phyloP scores from a whole-genome alignment of 176 grass and related monocot species.

The Bothriochloa decipiens region DNA sequence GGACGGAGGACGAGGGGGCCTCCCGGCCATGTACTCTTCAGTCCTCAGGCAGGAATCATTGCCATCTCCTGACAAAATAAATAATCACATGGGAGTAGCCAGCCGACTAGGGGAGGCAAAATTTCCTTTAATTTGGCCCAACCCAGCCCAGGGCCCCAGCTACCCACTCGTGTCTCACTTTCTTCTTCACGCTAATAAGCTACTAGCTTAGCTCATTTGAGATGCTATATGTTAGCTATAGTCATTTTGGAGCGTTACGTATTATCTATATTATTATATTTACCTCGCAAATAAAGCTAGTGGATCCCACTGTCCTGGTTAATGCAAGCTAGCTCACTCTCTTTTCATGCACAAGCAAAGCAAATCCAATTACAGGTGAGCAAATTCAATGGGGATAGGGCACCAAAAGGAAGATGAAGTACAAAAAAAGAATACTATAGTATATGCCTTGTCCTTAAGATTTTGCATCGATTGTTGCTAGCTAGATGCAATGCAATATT shows the following conservation, averaged over 20 bases:
- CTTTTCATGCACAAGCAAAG: too few relatives aligned
- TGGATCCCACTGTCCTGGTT: too few relatives aligned
- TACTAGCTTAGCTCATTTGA: neutral
- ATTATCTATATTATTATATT: too few relatives aligned
- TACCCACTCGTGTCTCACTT: neutral
- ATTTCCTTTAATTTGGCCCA: conserved; percentile 7
- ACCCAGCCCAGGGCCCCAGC: neutral
- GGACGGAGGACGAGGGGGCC: neutral
- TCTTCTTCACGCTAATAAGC: too few relatives aligned
- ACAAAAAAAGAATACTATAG: neutral
- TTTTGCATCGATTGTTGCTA: neutral
- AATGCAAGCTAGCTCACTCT: too few relatives aligned
- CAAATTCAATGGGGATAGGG: neutral
- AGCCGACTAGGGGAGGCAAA: neutral
- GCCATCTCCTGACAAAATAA: conserved; percentile 32
- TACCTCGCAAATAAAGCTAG: too few relatives aligned
- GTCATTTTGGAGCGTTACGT: too few relatives aligned
- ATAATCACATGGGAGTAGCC: conserved; percentile 38
- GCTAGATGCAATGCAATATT: neutral
- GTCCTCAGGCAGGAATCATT: conserved; percentile 36
- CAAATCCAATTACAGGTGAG: neutral
- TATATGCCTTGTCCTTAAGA: neutral
- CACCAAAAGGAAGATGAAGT: neutral
- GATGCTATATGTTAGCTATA: neutral
- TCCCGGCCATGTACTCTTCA: neutral